Base-by-base conservation (phyloP, 257 asterid species). In the Mitragyna speciosa region DNA sequence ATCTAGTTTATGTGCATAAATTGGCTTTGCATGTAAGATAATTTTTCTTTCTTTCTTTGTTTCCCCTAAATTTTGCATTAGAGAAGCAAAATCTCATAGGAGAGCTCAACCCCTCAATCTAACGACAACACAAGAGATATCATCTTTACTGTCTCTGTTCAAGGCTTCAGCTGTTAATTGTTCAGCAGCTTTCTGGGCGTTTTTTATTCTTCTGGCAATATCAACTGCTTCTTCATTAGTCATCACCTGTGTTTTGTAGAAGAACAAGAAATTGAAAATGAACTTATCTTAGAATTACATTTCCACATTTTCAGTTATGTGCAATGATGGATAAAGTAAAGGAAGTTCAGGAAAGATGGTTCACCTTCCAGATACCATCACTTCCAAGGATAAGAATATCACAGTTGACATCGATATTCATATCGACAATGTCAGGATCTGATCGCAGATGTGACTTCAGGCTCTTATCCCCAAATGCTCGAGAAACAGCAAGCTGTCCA, bases 291-390 rank as follows among this genome's bases (percentile, higher is more conserved):
- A 28, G 22, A 22, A n/a, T 28, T 68, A 24, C 36, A 61, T 36
- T 39, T 75, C 59, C 41, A n/a, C 20, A 52, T 41, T 59, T 59
- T 22, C 14, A 12, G 24, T 58, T 31, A 30, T 5, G 19, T 54
- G 48, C 17, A 71, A 66, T 64, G 48, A n/a, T 39, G 31, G 36
- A 59, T 45, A 24, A 49, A 15, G 30, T 30, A 51, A 43, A 31
- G n/a, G 48, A 78, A 39, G 76, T 30, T 15, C 31, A 69, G 10
- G 54, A 66, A 63, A 68, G 58, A 70, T 15, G 49, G 81, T 68
- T 79, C 68, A 87, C 89, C 89, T 87, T 87, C 89, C 89, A 87
- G 61, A 84, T 79, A 61, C 88, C 89, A 79, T 87, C 89, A 58
- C 88, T 84, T 24, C 85, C 89, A 52, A 87, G 88, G 82, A 87